Evolutionary conservation across 805 yeast genomes (phyloP).

Genomic region (Clavispora fructus): DNA sequence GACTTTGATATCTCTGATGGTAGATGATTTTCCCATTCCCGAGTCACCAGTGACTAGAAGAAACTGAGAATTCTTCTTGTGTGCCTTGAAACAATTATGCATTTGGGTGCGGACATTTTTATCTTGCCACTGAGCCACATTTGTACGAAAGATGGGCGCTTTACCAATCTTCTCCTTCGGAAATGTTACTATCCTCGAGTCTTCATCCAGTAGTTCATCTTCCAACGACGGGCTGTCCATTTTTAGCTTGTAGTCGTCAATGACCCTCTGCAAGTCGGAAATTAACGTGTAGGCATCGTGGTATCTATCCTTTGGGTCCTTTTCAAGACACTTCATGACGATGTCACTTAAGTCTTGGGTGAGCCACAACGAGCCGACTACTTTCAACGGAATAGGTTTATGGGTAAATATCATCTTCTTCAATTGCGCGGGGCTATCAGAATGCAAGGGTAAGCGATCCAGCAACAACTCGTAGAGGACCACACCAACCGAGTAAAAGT

Average conservation of each 20-base stretch:
- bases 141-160: background rate
- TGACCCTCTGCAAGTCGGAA: conserved; percentile 18
- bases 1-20: conserved; percentile 35
- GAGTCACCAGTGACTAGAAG: conserved; percentile 35
- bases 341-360: conserved; percentile 29
- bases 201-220: background rate
- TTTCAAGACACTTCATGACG: conserved; percentile 39
- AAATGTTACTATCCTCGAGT: background rate
- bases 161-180: background rate
- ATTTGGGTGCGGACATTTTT: background rate
- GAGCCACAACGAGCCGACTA: conserved; percentile 23
- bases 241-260: background rate
- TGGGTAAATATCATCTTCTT: conserved; percentile 37
- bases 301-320: conserved; percentile 36
- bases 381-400: conserved; percentile 37
- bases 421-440: conserved; percentile 34
- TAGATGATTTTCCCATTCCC: conserved; percentile 44
- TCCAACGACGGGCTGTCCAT: background rate
- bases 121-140: background rate
- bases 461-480: conserved; percentile 44
- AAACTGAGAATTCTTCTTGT: conserved; percentile 13
- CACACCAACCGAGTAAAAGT: conserved; percentile 47
- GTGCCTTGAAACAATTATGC: conserved; percentile 3
- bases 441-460: conserved; percentile 40
- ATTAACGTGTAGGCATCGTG: conserved; percentile 28